Percentiles rank a stretch among this genome's conserved stretches.
Evolutionary conservation across 176 grass and related monocot genomes (phyloP).

Genomic region (Cocos nucifera): DNA sequence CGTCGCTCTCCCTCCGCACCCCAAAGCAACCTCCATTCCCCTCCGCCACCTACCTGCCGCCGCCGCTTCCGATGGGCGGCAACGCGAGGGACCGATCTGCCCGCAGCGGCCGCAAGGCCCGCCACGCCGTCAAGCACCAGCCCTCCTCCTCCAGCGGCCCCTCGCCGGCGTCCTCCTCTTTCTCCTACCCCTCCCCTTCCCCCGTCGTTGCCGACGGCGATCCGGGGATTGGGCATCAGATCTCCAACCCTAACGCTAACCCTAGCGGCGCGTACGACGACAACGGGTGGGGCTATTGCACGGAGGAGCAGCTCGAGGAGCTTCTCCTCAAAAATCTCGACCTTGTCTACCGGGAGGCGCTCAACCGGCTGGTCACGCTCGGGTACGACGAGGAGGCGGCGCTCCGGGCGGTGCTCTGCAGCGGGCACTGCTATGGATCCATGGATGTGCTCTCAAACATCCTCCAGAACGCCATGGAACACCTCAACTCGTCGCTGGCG

Average conservation of each 20-base stretch:
- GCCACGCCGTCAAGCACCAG: no score
- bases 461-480: slow-evolving; percentile 51
- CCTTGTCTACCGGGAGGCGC: slow-evolving; percentile 65
- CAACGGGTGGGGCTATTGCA: slow-evolving; percentile 41
- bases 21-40: no score
- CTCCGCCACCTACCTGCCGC: no score
- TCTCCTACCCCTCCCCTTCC: neutral
- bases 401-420: slow-evolving; percentile 65
- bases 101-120: no score
- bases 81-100: no score
- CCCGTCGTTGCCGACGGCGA: neutral
- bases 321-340: slow-evolving; percentile 69
- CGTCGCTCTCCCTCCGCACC: no score
- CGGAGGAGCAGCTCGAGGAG: slow-evolving; percentile 70
- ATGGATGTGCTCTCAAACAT: slow-evolving; percentile 68
- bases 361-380: slow-evolving; percentile 44
- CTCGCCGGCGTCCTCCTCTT: neutral
- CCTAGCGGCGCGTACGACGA: slow-evolving; percentile 1
- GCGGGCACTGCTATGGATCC: slow-evolving; percentile 78
- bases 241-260: slow-evolving; percentile 4
- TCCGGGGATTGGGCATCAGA: neutral
- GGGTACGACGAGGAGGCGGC: slow-evolving; percentile 57
- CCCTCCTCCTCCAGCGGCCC: neutral
- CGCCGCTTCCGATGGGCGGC: no score
- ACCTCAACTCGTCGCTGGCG: slow-evolving; percentile 37